Base-by-base conservation (phyloP, 2,329 filamentous ascomycete genomes). In the Simplicillium aogashimaense region DNA sequence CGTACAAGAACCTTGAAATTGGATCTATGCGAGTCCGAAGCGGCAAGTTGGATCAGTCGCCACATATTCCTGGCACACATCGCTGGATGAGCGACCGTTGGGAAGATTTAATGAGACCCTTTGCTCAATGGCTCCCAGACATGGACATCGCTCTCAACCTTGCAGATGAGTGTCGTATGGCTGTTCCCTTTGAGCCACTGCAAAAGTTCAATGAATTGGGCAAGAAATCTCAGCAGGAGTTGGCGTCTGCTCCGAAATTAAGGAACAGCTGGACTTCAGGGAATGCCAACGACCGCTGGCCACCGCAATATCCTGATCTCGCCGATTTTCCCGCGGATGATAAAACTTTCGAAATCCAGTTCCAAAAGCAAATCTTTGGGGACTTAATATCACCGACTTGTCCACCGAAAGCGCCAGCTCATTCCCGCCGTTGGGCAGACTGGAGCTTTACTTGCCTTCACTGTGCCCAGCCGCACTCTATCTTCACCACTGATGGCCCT, bases 121-220 rank as follows among this genome's bases (percentile, higher is more conserved):
- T 89, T 50, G 67, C 78, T 2, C 59, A 81, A 46, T 76, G 81
- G 54, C 64, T 92, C 16, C 84, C 84, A 1, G 76, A 86, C 47
- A 86, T 90, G 82, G 81, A 87, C 47, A 60, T 92, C 29, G 80
- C 81, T 0, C 82, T 90, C 61, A 92, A 92, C 55, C 68, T 82
- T 11, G 70, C 85, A 60, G 76, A 81, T 50, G 75, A 80, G 51
- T 76, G 75, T 38, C 64, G 76, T 16, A 52, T 81, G 29, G 66
- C 78, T 10, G 69, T 74, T 7, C 67, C 74, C 10, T 78, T 68
- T 64, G 72, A 78, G 46, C 65, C 72, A 7, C 69, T 80, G 43
- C 58, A 70, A 25, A 56, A 55, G 7, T 61, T 68, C 36, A 60
- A 79, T 51, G 51, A 58, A 31, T 58, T 65, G 40, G 71, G 71